Percentiles rank a stretch among this genome's conserved stretches.
Conservation (phyloP, 768 basidiomycete species). For the Rhizopogon sp. region DNA sequence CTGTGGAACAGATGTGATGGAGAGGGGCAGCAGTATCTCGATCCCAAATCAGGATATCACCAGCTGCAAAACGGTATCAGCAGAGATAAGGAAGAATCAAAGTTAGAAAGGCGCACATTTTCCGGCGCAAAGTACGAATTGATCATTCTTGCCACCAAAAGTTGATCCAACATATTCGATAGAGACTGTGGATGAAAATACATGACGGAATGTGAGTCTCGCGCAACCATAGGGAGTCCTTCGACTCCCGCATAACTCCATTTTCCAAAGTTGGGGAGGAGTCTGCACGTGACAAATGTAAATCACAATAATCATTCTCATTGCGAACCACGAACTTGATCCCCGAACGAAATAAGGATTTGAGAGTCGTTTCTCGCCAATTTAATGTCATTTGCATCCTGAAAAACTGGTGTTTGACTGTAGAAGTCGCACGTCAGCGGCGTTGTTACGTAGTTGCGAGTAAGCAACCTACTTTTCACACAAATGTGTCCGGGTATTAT, state of each 20-base stretch:
- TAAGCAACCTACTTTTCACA: constrained; percentile 37
- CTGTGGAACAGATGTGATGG: constrained; percentile 62
- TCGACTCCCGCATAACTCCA: constrained; percentile 56
- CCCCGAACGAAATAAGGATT: constrained; percentile 32
- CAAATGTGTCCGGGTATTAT: constrained; percentile 38
- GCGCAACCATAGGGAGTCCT: constrained; percentile 30
- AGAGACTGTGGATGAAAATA: constrained; percentile 61
- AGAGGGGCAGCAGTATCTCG: constrained; percentile 70
- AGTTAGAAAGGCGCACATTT: constrained; percentile 44
- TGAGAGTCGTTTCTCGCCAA: constrained; percentile 38
- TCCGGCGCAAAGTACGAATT: constrained; percentile 71
- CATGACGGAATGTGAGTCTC: constrained; percentile 48
- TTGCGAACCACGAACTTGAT: neutral
- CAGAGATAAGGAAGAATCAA: neutral
- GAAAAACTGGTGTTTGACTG: constrained; percentile 51
- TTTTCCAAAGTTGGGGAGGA: constrained; percentile 72
- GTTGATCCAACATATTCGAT: constrained; percentile 83
- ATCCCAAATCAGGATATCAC: constrained; percentile 86
- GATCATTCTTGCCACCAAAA: constrained; percentile 76
- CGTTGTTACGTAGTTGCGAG: neutral
- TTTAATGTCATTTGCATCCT: constrained; percentile 48
- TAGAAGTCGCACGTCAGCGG: constrained; percentile 6
- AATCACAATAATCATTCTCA: neutral
- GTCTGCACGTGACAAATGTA: constrained; percentile 34
- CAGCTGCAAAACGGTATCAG: constrained; percentile 38